A percentile compares a stretch with the other conserved stretches of the same genome.
phyloP scores from a whole-genome alignment of 257 asterid genomes.

The Mitragyna speciosa region DNA sequence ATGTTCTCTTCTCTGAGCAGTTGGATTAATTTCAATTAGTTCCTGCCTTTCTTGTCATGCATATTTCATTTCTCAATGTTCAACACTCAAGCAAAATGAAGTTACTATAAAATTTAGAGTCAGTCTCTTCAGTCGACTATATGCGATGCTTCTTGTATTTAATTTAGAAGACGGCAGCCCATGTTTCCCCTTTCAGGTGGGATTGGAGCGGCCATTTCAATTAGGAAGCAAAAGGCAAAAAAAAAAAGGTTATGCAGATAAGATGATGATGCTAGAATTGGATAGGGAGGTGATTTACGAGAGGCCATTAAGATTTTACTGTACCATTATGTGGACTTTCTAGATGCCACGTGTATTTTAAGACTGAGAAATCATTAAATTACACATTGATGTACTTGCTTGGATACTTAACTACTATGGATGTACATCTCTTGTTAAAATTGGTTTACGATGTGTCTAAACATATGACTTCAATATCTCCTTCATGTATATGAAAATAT shows the following conservation, averaged over 20 bases:
- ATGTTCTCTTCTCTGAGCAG: neutral
- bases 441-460: too few species aligned
- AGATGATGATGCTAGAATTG: neutral
- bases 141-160: neutral
- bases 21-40: too few species aligned
- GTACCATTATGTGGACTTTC: too few species aligned
- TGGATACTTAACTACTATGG: too few species aligned
- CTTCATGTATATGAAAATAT: too few species aligned
- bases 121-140: neutral
- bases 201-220: neutral
- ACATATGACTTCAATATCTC: too few species aligned
- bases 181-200: neutral
- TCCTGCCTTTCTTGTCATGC: too few species aligned
- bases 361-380: neutral
- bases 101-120: too few species aligned
- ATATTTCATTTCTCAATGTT: too few species aligned
- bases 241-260: neutral
- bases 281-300: neutral
- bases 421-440: too few species aligned
- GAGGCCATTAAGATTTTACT: neutral
- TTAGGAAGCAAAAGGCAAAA: neutral
- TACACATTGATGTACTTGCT: too few species aligned
- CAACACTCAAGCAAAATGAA: too few species aligned
- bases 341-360: neutral
- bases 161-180: neutral